Percentiles rank a stretch among this genome's conserved stretches.
phyloP scores from a whole-genome alignment of 2,329 filamentous ascomycete species.

The Ascosphaera apis region DNA sequence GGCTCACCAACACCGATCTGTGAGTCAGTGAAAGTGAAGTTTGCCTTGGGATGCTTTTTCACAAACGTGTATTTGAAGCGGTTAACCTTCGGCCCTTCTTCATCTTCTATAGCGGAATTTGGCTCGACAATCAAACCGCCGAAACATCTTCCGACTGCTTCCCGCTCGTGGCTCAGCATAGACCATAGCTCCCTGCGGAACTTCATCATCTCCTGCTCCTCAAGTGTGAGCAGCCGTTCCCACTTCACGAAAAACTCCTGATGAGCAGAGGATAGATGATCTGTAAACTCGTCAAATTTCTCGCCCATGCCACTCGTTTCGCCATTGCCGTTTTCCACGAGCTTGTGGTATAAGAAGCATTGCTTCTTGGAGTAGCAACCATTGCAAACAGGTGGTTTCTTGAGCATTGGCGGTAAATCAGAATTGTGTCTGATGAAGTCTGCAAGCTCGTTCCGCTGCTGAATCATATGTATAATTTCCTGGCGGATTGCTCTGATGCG shows the following conservation, averaged over 20 bases:
- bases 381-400: constrained; percentile 57
- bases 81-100: constrained; percentile 61
- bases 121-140: constrained; percentile 65
- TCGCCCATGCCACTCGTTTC: constrained; percentile 60
- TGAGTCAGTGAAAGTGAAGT: constrained; percentile 75
- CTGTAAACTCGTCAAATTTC: constrained; percentile 61
- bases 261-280: constrained; percentile 51
- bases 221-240: constrained; percentile 80
- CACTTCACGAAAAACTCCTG: constrained; percentile 79
- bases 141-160: constrained; percentile 76
- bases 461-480: constrained; percentile 88
- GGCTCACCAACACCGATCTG: constrained; percentile 74
- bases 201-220: constrained; percentile 76
- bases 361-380: constrained; percentile 76
- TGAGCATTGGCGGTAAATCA: constrained; percentile 67
- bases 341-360: constrained; percentile 84
- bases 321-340: constrained; percentile 62
- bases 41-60: constrained; percentile 37
- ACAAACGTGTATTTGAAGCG: constrained; percentile 68
- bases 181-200: constrained; percentile 85
- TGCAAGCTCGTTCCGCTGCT: constrained; percentile 78
- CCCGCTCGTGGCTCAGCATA: constrained; percentile 71
- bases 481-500: constrained; percentile 66
- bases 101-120: constrained; percentile 47
- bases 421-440: constrained; percentile 63